phyloP scores from a whole-genome alignment of 1,139 yeast genomes.

The Protomyces arabidopsidicola region DNA sequence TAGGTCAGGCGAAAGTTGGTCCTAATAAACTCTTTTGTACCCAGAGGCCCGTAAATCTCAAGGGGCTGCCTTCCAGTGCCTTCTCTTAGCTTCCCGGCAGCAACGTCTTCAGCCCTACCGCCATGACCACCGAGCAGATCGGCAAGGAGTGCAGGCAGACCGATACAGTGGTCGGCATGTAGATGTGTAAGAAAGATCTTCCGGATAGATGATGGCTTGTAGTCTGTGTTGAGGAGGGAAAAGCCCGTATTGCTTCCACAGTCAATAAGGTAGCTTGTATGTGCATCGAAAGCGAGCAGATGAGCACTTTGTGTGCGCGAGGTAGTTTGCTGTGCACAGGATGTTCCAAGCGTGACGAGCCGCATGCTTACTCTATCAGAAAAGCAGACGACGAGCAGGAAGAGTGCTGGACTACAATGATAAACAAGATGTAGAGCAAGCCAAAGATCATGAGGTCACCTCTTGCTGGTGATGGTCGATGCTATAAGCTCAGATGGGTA shows the following conservation, averaged over 20 bases:
- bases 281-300: slow-evolving; percentile 4
- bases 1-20: slow-evolving; percentile 21
- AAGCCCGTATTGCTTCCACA: slow-evolving; percentile 19
- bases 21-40: slow-evolving; percentile 17
- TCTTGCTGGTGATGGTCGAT: no score
- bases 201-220: slow-evolving; percentile 4
- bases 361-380: not conserved
- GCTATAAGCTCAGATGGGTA: no score
- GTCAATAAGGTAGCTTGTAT: slow-evolving; percentile 12
- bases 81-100: slow-evolving; percentile 5
- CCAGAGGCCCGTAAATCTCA: slow-evolving; percentile 22
- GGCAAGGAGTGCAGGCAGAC: slow-evolving; percentile 15
- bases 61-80: slow-evolving; percentile 2
- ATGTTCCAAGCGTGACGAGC: slow-evolving; percentile 17
- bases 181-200: slow-evolving; percentile 24
- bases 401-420: no score
- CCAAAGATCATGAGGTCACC: no score
- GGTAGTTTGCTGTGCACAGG: slow-evolving; percentile 21
- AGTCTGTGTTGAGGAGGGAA: slow-evolving; percentile 2
- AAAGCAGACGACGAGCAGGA: no score
- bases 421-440: no score
- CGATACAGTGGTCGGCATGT: slow-evolving; percentile 24
- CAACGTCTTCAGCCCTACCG: slow-evolving; percentile 9
- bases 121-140: slow-evolving; percentile 26
- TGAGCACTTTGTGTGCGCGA: slow-evolving; percentile 20